Evolutionary conservation across 768 basidiomycete species (phyloP).

Genomic region (Serendipita indica): DNA sequence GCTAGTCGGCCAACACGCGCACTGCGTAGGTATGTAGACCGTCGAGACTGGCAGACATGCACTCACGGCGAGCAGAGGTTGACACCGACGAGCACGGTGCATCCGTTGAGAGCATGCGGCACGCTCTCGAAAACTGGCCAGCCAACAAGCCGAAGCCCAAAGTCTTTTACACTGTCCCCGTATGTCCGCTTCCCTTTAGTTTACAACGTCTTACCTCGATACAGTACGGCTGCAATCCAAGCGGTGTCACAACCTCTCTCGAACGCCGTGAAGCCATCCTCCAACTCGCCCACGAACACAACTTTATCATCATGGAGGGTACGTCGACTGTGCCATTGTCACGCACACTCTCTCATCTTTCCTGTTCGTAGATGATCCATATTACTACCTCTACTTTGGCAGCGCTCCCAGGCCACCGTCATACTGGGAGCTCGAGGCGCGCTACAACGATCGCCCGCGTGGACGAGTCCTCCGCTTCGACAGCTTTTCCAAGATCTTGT

Average conservation of each 20-base stretch:
- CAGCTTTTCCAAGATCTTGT: conserved; percentile 72
- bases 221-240: conserved; percentile 77
- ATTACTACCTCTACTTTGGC: conserved; percentile 50
- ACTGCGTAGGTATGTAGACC: conserved; percentile 37
- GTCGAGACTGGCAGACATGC: conserved; percentile 1
- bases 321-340: conserved; percentile 13
- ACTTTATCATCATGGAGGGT: conserved; percentile 81
- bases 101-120: conserved; percentile 39
- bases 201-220: neutral
- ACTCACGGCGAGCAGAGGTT: conserved; percentile 39
- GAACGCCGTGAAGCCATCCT: conserved; percentile 60
- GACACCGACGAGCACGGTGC: conserved; percentile 64
- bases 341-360: neutral
- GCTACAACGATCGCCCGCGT: conserved; percentile 28
- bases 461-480: conserved; percentile 83
- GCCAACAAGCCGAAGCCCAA: conserved; percentile 54
- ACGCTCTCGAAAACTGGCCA: conserved; percentile 63
- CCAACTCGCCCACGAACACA: conserved; percentile 50
- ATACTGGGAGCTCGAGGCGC: conserved; percentile 70
- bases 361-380: conserved; percentile 47
- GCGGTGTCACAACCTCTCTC: conserved; percentile 59
- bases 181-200: conserved; percentile 23
- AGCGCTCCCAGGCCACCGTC: conserved; percentile 46
- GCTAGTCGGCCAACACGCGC: conserved; percentile 39
- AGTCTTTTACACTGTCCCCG: conserved; percentile 67